A percentile compares a stretch with the other conserved stretches of the same genome.
Evolutionary conservation across 192 early-diverging fungal species (phyloP).

Genomic region (Dissophora ornata): DNA sequence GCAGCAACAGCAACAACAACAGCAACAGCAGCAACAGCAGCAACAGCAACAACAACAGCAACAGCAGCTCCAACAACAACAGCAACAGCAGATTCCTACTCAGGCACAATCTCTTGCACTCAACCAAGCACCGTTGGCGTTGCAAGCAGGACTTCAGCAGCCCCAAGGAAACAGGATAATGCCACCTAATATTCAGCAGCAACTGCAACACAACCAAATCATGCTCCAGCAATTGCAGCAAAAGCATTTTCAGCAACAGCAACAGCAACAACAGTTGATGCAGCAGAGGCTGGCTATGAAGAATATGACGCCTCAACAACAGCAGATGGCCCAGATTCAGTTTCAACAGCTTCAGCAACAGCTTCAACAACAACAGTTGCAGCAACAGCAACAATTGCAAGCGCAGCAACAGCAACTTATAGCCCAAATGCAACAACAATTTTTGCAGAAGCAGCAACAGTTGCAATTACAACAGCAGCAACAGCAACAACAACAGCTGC

Average conservation of each 20-base stretch:
- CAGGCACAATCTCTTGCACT: not conserved
- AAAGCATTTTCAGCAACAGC: constrained; percentile 10
- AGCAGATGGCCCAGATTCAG: constrained; percentile 15
- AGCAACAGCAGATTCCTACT: not conserved
- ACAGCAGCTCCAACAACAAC: constrained; percentile 5
- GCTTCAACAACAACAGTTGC: constrained; percentile 4
- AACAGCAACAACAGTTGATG: constrained; percentile 5
- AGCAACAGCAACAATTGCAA: constrained; percentile 8
- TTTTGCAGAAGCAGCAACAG: constrained; percentile 4
- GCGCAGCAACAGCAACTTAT: not conserved
- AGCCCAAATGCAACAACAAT: not conserved
- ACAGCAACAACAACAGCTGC: constrained; percentile 14
- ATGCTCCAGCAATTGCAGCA: constrained; percentile 15
- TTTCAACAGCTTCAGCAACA: constrained; percentile 27
- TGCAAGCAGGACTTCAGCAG: not conserved
- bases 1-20: constrained; percentile 4
- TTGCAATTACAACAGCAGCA: not conserved
- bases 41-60: not conserved
- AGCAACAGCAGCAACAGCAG: constrained; percentile 8
- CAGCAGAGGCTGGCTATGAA: constrained; percentile 13
- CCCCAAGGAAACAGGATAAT: not conserved
- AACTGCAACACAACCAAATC: constrained; percentile 2
- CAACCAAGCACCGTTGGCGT: not conserved
- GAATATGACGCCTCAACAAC: constrained; percentile 22
- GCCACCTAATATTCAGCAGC: not conserved